Percentiles rank a stretch among this genome's conserved stretches.
Conservation (phyloP, 2,329 filamentous ascomycete species). For the Claviceps pazoutovae region DNA sequence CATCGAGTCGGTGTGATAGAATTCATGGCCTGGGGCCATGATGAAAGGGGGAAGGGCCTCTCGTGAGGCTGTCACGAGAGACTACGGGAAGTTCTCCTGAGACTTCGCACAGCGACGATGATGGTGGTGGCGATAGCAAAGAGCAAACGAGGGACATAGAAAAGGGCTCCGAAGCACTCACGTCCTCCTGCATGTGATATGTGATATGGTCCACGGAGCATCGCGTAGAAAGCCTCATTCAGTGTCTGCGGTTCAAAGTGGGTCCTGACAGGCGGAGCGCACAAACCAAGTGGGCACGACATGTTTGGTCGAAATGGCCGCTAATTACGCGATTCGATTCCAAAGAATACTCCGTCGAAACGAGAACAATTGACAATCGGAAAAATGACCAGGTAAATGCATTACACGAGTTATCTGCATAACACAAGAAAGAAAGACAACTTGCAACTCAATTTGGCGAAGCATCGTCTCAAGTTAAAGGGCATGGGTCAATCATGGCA, state of each 20-base stretch:
- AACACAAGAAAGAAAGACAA: too few relatives aligned
- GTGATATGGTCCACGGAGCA: neutral
- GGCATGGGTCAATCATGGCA: neutral
- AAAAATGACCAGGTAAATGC: too few relatives aligned
- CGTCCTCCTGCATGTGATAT: neutral
- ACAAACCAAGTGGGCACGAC: neutral
- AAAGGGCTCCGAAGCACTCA: neutral
- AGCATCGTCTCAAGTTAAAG: too few relatives aligned
- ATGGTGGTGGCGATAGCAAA: neutral
- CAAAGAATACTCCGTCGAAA: too few relatives aligned
- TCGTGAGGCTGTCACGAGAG: too few relatives aligned
- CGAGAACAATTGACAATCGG: too few relatives aligned
- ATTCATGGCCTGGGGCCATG: slow-evolving; percentile 9
- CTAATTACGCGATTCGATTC: too few relatives aligned
- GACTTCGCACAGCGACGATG: too few relatives aligned
- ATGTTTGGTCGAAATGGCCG: neutral
- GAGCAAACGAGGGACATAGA: neutral
- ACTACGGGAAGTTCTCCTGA: neutral
- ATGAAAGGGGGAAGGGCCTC: neutral
- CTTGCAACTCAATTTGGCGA: too few relatives aligned
- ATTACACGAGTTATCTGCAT: too few relatives aligned
- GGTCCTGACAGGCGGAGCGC: neutral
- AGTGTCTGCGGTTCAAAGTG: slow-evolving; percentile 2
- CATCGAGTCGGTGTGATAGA: slow-evolving; percentile 10
- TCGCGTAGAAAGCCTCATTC: neutral